Evolutionary conservation across 805 yeast species (phyloP).

Genomic region (Candida anglica): DNA sequence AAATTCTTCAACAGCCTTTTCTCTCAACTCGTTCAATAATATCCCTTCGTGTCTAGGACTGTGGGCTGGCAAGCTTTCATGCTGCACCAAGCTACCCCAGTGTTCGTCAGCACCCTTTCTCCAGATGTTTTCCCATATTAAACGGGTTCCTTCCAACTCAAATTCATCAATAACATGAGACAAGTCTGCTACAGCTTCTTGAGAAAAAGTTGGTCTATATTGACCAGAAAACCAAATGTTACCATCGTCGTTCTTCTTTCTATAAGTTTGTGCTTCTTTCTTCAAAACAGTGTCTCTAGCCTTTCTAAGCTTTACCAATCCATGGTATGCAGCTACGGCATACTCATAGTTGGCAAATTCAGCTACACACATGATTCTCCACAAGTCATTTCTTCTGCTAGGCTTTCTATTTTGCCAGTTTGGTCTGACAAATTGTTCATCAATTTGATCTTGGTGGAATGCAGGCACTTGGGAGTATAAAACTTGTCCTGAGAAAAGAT

Average conservation of each 20-base stretch:
- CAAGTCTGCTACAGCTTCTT: slow-evolving; percentile 88
- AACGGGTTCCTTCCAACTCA: slow-evolving; percentile 42
- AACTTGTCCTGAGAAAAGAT: slow-evolving; percentile 86
- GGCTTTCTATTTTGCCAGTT: slow-evolving; percentile 90
- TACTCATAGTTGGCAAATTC: slow-evolving; percentile 55
- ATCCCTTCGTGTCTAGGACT: slow-evolving; percentile 66
- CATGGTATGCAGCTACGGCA: slow-evolving; percentile 71
- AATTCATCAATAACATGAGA: slow-evolving; percentile 65
- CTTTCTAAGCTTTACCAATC: slow-evolving; percentile 68
- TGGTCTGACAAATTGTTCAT: slow-evolving; percentile 71
- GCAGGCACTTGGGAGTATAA: slow-evolving; percentile 82
- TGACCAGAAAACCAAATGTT: slow-evolving; percentile 85
- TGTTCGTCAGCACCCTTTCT: slow-evolving; percentile 74
- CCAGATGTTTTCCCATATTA: slow-evolving; percentile 86
- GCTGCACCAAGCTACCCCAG: slow-evolving; percentile 65
- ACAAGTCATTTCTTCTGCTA: slow-evolving; percentile 73
- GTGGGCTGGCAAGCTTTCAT: slow-evolving; percentile 53
- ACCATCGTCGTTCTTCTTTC: slow-evolving; percentile 72
- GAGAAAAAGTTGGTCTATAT: slow-evolving; percentile 85
- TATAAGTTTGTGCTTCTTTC: slow-evolving; percentile 59
- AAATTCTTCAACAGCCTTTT: slow-evolving; percentile 33
- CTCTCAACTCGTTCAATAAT: slow-evolving; percentile 57
- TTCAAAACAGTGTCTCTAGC: slow-evolving; percentile 60
- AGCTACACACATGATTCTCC: slow-evolving; percentile 89
- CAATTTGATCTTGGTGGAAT: slow-evolving; percentile 55